Percentiles rank a stretch among this genome's conserved stretches.
These are phyloP conservation scores for Plectosphaerella plurivora DNA, from an alignment of 2,329 filamentous ascomycete genomes.

Conservation along the genomic window DNA sequence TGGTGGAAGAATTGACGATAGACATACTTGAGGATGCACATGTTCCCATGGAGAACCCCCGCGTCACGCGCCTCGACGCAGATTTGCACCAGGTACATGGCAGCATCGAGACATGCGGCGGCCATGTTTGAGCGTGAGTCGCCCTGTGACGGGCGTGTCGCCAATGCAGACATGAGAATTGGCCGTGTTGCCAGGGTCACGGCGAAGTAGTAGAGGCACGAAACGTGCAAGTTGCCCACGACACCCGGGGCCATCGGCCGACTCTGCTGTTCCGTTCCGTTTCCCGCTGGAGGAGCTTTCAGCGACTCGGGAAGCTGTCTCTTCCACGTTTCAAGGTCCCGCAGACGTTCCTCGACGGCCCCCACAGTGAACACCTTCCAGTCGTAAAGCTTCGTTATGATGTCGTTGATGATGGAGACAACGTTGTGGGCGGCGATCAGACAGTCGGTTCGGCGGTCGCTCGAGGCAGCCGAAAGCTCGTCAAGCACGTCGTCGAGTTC, in stretches of 20 bases:
- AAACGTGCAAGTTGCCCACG: slow-evolving; percentile 48
- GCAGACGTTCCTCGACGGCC: slow-evolving; percentile 34
- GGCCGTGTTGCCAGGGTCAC: slow-evolving; percentile 50
- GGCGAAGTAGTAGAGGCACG: slow-evolving; percentile 55
- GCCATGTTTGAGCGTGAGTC: slow-evolving; percentile 35
- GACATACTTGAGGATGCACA: slow-evolving; percentile 54
- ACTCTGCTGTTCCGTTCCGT: slow-evolving; percentile 11
- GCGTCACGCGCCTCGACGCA: slow-evolving; percentile 42
- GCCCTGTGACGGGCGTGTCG: slow-evolving; percentile 25
- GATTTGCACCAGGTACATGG: slow-evolving; percentile 49
- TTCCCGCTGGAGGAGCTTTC: slow-evolving; percentile 16
- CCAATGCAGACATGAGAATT: slow-evolving; percentile 44
- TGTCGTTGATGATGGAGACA: slow-evolving; percentile 37
- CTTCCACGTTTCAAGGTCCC: slow-evolving; percentile 40
- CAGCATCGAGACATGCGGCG: slow-evolving; percentile 50
- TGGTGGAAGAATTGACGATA: background rate
- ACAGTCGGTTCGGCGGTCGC: slow-evolving; percentile 19
- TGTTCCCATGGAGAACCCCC: slow-evolving; percentile 42
- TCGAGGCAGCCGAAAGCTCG: slow-evolving; percentile 12
- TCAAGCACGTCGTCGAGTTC: slow-evolving; percentile 20
- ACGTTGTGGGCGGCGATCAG: slow-evolving; percentile 36
- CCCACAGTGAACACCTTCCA: slow-evolving; percentile 25
- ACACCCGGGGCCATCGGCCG: slow-evolving; percentile 17
- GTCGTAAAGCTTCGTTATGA: slow-evolving; percentile 36
- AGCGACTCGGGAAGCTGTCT: slow-evolving; percentile 32